A percentile compares a stretch with the other conserved stretches of the same genome.
Evolutionary conservation across 2,329 filamentous ascomycete genomes (phyloP).

Genomic region (Cladophialophora chaetospira): DNA sequence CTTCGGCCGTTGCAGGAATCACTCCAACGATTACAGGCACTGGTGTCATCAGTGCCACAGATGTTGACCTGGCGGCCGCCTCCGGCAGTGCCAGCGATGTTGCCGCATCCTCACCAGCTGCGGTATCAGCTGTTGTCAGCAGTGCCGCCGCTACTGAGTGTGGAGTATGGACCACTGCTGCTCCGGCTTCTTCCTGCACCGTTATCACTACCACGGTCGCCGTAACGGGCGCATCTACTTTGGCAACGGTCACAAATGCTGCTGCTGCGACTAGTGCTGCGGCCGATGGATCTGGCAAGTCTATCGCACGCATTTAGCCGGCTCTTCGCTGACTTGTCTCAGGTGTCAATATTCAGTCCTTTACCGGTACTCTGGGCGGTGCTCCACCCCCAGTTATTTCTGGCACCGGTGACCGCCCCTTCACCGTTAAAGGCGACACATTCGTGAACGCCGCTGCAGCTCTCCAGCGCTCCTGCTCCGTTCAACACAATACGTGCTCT

Average conservation of each 20-base stretch:
- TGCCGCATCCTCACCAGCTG: neutral
- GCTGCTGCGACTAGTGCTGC: neutral
- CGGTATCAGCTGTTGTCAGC: neutral
- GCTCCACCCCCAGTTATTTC: conserved; percentile 55
- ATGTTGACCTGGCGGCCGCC: conserved; percentile 9
- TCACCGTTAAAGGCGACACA: conserved; percentile 58
- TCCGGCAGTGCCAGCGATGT: conserved; percentile 2
- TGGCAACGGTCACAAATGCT: neutral
- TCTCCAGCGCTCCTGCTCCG: conserved; percentile 62
- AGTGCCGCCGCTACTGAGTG: conserved; percentile 3
- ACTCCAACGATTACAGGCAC: conserved; percentile 18
- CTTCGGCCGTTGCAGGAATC: conserved; percentile 49
- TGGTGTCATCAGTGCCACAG: conserved; percentile 14
- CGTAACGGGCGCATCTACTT: neutral
- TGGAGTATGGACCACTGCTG: neutral
- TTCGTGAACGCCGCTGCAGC: conserved; percentile 61
- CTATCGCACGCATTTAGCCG: neutral
- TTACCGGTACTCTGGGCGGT: conserved; percentile 55
- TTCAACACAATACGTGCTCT: conserved; percentile 64
- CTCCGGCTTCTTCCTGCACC: conserved; percentile 10
- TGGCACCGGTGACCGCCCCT: conserved; percentile 57
- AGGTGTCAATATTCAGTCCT: conserved; percentile 35
- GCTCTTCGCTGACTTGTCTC: neutral
- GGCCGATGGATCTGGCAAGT: conserved; percentile 5
- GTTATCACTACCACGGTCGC: conserved; percentile 16